Base-by-base conservation (phyloP, 176 grass and related monocot species). In the Bolboschoenus planiculmis region DNA sequence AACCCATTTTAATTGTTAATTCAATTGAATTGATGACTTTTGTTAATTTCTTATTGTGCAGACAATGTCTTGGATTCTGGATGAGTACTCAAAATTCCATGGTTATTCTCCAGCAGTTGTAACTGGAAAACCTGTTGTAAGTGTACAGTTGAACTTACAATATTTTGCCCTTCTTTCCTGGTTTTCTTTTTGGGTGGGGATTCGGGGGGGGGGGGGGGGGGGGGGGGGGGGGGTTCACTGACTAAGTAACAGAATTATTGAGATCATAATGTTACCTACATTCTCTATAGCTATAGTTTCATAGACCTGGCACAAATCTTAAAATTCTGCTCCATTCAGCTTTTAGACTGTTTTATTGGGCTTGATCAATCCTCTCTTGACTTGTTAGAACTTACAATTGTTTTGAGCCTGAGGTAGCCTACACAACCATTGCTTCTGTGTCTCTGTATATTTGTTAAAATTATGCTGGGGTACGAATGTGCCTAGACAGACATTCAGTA, bases 11-110 rank as follows among this genome's bases (percentile, higher is more conserved):
- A 30, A 33, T 24, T 47, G 40, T 46, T 27, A 47, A 73, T 73
- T 73, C 68, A 73, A 46, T 27, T 29, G 20, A 24, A 46, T 47
- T 77, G 15, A 77, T 79, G 6, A n/a, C 78, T 20, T 33, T 2
- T 37, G 14, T 56, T 83, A 54, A 1, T 82, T 34, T 71, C 16
- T 80, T 34, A 10, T 15, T 56, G n/a, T n/a, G 26, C 73, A 90
- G 88, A 90, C 88, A 54, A 90, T 90, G 88, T 79, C 88, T 18
- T 90, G 88, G 88, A 90, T 90, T 86, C 80, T 90, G 7, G 88
- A 90, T 30, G 88, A 90, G 43, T 90, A 90, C 85, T 87, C 88
- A 35, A 90, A 90, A 36, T 90, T 90, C 64, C 85, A 90, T 84
- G 88, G 88, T n/a, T 85, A 87, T 60, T 90, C 88, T 23, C 88